These are phyloP conservation scores for Neoboletus subvelutipes DNA, from an alignment of 768 basidiomycete species.

Conservation along the genomic window DNA sequence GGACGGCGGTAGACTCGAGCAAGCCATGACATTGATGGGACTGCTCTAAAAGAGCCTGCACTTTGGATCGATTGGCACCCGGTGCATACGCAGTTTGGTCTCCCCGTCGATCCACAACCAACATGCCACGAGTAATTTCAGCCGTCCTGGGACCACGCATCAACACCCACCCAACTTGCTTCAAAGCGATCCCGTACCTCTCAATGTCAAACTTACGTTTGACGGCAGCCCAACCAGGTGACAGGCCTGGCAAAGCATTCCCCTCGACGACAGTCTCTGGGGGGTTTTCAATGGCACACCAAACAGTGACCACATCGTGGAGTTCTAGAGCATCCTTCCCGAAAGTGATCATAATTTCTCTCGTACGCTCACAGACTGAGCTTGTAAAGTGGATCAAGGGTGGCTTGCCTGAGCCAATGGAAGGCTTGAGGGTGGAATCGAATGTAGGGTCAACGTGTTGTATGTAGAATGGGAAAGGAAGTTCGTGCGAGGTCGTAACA, in stretches of 20 bases:
- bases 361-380: slow-evolving; percentile 70
- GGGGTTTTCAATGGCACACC: slow-evolving; percentile 79
- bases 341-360: slow-evolving; percentile 74
- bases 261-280: slow-evolving; percentile 38
- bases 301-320: slow-evolving; percentile 87
- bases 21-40: slow-evolving; percentile 32
- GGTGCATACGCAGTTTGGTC: slow-evolving; percentile 64
- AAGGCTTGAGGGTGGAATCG: slow-evolving; percentile 47
- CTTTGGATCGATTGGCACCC: slow-evolving; percentile 62
- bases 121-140: slow-evolving; percentile 83
- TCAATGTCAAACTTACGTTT: slow-evolving; percentile 66
- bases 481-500: slow-evolving; percentile 75
- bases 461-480: slow-evolving; percentile 68
- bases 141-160: slow-evolving; percentile 48
- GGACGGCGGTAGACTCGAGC: slow-evolving; percentile 52
- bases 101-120: slow-evolving; percentile 76
- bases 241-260: slow-evolving; percentile 29
- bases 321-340: slow-evolving; percentile 87
- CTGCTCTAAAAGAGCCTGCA: slow-evolving; percentile 53
- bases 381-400: slow-evolving; percentile 77
- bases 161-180: not conserved
- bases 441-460: slow-evolving; percentile 62
- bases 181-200: slow-evolving; percentile 41
- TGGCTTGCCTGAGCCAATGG: slow-evolving; percentile 45
- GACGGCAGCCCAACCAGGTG: slow-evolving; percentile 55